Percentiles rank a stretch among this genome's conserved stretches.
Conservation (phyloP, 192 early-diverging fungal genomes). For the Chytriomyces sp. region DNA sequence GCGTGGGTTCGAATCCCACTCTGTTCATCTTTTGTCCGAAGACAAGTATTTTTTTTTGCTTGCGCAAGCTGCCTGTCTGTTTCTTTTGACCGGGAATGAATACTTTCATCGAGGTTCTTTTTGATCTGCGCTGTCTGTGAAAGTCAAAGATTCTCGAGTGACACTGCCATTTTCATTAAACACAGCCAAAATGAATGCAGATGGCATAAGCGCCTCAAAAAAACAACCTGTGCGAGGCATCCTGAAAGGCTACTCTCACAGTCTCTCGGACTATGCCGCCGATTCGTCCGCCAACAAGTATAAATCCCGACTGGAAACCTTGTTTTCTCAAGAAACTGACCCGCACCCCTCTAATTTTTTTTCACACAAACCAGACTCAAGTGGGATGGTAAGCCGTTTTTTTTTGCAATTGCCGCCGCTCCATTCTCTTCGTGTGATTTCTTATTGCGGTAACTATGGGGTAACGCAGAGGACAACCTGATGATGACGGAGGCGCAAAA, state of each 20-base stretch:
- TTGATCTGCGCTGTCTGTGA: too few species aligned
- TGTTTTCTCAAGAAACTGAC: background rate
- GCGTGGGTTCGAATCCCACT: too few species aligned
- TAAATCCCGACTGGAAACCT: background rate
- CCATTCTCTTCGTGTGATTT: background rate
- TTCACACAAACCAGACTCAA: background rate
- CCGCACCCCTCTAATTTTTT: background rate
- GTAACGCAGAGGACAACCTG: constrained; percentile 78
- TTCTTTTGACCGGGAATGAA: too few species aligned
- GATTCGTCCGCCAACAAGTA: background rate
- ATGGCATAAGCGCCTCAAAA: too few species aligned
- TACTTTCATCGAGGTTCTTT: too few species aligned
- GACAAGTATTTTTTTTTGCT: too few species aligned
- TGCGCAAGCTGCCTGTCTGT: too few species aligned
- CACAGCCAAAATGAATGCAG: too few species aligned
- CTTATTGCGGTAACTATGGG: background rate
- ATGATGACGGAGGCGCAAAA: constrained; percentile 86
- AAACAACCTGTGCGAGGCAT: background rate
- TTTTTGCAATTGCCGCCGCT: background rate
- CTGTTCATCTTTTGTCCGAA: too few species aligned
- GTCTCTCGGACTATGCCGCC: background rate
- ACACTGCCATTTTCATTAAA: too few species aligned
- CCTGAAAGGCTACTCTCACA: background rate
- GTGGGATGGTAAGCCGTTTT: background rate
- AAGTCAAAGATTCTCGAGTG: too few species aligned